phyloP scores from a whole-genome alignment of 1,284 basidiomycete genomes.

The Leccinum angustisporum region DNA sequence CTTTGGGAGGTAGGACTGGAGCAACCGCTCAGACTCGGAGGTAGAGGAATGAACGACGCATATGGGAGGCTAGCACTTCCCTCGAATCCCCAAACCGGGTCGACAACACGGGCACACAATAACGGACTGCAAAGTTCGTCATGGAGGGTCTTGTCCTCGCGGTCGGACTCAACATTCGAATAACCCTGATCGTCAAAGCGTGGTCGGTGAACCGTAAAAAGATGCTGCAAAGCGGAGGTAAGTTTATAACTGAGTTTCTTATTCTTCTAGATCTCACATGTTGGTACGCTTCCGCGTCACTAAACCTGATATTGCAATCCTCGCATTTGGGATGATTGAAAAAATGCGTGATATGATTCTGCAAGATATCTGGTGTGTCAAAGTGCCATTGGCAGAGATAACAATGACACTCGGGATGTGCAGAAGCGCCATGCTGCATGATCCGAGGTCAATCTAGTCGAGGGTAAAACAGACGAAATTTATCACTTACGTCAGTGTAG shows the following conservation, averaged over 20 bases:
- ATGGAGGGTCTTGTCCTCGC: conserved; percentile 1
- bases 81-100: conserved; percentile 32
- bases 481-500: conserved; percentile 31
- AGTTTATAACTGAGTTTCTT: conserved; percentile 6
- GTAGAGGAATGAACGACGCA: conserved; percentile 32
- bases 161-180: conserved; percentile 1
- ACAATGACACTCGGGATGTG: conserved; percentile 34
- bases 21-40: conserved; percentile 31
- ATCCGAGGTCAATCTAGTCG: conserved; percentile 8
- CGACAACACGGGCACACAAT: conserved; percentile 14
- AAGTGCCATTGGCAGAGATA: conserved; percentile 37
- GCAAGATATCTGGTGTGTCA: conserved; percentile 28
- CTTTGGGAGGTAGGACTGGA: conserved; percentile 33
- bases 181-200: conserved; percentile 11
- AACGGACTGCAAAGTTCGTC: conserved; percentile 11
- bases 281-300: conserved; percentile 34
- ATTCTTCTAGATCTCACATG: conserved; percentile 20
- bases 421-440: conserved; percentile 30
- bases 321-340: conserved; percentile 33
- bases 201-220: conserved; percentile 31
- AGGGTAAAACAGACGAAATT: background rate
- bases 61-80: conserved; percentile 23
- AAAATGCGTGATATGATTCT: conserved; percentile 35
- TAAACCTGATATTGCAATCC: conserved; percentile 29
- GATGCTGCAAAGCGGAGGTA: conserved; percentile 19